phyloP scores from a whole-genome alignment of 768 basidiomycete species.

The Termitomyces sp. region DNA sequence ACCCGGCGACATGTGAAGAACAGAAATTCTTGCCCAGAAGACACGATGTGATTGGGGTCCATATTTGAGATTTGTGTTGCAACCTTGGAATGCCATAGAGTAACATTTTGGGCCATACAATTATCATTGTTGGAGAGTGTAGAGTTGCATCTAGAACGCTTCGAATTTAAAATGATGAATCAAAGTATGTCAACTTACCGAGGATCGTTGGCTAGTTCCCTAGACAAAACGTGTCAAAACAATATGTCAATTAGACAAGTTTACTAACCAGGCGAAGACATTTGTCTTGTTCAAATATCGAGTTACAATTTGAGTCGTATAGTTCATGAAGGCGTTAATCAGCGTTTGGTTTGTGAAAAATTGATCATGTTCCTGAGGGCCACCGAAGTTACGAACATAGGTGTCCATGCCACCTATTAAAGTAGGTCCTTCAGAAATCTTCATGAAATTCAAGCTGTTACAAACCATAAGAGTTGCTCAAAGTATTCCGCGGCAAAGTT shows the following conservation, averaged over 20 bases:
- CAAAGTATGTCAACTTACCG: conserved; percentile 28
- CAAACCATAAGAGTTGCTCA: conserved; percentile 61
- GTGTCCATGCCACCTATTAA: conserved; percentile 57
- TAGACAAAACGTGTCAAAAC: conserved; percentile 19
- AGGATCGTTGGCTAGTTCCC: conserved; percentile 66
- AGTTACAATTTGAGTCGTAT: conserved; percentile 45
- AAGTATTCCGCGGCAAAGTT: conserved; percentile 37
- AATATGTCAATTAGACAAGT: not conserved
- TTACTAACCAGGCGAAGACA: conserved; percentile 45
- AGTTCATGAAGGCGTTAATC: conserved; percentile 50
- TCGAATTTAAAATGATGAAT: not conserved
- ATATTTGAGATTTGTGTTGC: conserved; percentile 42
- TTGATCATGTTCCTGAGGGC: conserved; percentile 43
- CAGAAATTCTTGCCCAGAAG: conserved; percentile 45
- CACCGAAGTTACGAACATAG: conserved; percentile 49
- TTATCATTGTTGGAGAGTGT: conserved; percentile 32
- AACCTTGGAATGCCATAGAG: conserved; percentile 47
- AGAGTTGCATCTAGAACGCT: conserved; percentile 47
- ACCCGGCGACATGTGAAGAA: not conserved
- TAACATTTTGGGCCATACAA: conserved; percentile 50
- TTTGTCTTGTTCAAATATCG: conserved; percentile 50
- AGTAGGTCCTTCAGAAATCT: not conserved
- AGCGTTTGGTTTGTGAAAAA: conserved; percentile 52
- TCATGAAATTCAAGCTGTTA: not conserved
- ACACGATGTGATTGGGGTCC: conserved; percentile 62